Evolutionary conservation across 495 filamentous ascomycete species (phyloP), one percentile per base, ranked within the genome.

Genomic region (Penicillium antarcticum): DNA sequence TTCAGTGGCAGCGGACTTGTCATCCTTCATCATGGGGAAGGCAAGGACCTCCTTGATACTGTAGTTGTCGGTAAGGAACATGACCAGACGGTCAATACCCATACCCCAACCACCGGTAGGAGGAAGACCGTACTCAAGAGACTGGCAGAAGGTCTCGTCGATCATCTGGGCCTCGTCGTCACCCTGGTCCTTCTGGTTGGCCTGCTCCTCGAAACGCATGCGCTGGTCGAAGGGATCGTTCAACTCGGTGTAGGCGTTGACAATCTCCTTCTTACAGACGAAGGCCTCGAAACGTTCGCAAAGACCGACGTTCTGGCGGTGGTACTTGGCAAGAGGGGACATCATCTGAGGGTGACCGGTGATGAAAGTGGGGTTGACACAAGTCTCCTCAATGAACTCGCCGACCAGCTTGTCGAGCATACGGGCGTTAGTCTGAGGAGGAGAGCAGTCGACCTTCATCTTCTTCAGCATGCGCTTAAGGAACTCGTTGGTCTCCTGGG

Each of bases 221-320:
- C 94, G 81, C 71, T 97, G 94, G 68, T 95, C 90, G 65, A 96
- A 92, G 45, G 92, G 90, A 64, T 96, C 87, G 80, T 98, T 97
- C 77, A 97, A 84, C 80, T 97, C 94, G 12, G 94, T 99, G 76
- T 97, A 97, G 2, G 92, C 91, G 62, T 97, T 96, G 53, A 84
- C 85, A 56, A 97, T 95, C 66, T 96, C 92, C 80, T 92, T 96
- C 80, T 26, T 49, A 16, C 35, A 91, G 26, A 96, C 95, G 62
- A 98, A 98, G 16, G 88, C 91, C 73, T 98, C 94, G 73, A 97
- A 97, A 46, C 95, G 86, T 74, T 98, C 94, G 67, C 91, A 96
- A 12, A 98, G 82, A 58, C 95, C 95, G 40, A 84, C 78, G 53
- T 83, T 80, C 51, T 74, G 61, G 52, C 95, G 88, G 73, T 96